These are phyloP conservation scores for Metschnikowia koreensis DNA, from an alignment of 805 yeast genomes.

Conservation along the genomic window DNA sequence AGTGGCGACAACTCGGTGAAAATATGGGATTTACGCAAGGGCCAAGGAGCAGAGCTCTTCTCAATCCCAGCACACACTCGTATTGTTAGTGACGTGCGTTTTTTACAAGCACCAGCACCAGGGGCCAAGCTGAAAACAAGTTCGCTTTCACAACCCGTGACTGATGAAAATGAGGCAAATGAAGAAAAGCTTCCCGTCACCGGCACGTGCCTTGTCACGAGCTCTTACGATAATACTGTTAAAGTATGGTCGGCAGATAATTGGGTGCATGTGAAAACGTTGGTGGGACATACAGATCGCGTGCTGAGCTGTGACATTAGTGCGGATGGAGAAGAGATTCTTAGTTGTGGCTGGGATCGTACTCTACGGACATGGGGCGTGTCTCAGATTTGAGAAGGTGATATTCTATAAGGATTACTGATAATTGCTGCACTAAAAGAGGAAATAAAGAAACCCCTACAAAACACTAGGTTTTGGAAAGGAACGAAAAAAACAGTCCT, in stretches of 20 bases:
- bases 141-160: slow-evolving; percentile 20
- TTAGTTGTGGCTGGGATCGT: slow-evolving; percentile 83
- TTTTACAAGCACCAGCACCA: slow-evolving; percentile 26
- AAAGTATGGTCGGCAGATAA: slow-evolving; percentile 63
- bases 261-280: slow-evolving; percentile 57
- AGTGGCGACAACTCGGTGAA: slow-evolving; percentile 78
- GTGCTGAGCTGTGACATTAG: slow-evolving; percentile 68
- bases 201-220: slow-evolving; percentile 54
- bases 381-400: background rate
- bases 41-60: slow-evolving; percentile 33
- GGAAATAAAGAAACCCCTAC: no score
- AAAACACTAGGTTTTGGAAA: no score
- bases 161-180: slow-evolving; percentile 31
- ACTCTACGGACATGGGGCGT: slow-evolving; percentile 62
- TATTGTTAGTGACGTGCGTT: slow-evolving; percentile 63
- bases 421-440: background rate
- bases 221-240: slow-evolving; percentile 70
- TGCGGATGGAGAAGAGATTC: slow-evolving; percentile 40
- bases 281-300: slow-evolving; percentile 61
- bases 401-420: background rate
- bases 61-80: slow-evolving; percentile 75
- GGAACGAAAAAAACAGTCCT: no score
- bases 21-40: slow-evolving; percentile 78
- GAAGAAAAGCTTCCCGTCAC: slow-evolving; percentile 26
- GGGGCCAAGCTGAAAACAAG: background rate